phyloP scores from a whole-genome alignment of 1,284 basidiomycete genomes.

The Cystobasidium slooffiae region DNA sequence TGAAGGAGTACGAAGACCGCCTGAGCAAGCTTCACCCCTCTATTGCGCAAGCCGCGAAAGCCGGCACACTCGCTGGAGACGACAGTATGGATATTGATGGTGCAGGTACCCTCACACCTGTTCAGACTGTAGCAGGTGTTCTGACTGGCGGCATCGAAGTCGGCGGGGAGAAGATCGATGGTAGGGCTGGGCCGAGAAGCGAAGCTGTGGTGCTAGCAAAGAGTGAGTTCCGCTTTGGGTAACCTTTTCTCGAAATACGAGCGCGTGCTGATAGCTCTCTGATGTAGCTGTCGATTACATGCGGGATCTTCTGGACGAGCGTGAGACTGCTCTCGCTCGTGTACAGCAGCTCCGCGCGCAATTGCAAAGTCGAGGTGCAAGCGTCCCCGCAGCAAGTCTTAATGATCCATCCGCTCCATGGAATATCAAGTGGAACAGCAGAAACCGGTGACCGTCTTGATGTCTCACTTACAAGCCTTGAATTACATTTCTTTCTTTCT shows the following conservation, averaged over 20 bases:
- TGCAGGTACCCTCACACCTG: background rate
- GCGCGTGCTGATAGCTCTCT: conserved; percentile 25
- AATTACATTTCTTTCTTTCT: background rate
- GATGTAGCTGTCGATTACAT: conserved; percentile 81
- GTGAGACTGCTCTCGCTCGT: conserved; percentile 64
- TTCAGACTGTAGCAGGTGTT: conserved; percentile 45
- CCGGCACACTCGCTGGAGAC: no score
- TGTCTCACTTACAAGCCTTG: background rate
- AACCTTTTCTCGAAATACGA: conserved; percentile 21
- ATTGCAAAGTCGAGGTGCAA: background rate
- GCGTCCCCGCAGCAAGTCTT: background rate
- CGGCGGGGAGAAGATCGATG: conserved; percentile 69
- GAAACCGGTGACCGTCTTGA: background rate
- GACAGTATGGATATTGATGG: background rate
- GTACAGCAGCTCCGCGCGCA: conserved; percentile 58
- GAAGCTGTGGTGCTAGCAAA: conserved; percentile 82
- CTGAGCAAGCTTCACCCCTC: conserved; percentile 44
- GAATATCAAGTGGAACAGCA: conserved; percentile 10
- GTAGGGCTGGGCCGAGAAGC: conserved; percentile 77
- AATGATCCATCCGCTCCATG: conserved; percentile 4
- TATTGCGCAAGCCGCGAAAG: background rate
- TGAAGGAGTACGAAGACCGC: conserved; percentile 56
- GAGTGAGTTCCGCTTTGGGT: conserved; percentile 63
- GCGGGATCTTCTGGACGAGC: conserved; percentile 66
- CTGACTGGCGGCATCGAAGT: conserved; percentile 56